phyloP scores from a whole-genome alignment of 83 land plant species.

The Picea mariana region DNA sequence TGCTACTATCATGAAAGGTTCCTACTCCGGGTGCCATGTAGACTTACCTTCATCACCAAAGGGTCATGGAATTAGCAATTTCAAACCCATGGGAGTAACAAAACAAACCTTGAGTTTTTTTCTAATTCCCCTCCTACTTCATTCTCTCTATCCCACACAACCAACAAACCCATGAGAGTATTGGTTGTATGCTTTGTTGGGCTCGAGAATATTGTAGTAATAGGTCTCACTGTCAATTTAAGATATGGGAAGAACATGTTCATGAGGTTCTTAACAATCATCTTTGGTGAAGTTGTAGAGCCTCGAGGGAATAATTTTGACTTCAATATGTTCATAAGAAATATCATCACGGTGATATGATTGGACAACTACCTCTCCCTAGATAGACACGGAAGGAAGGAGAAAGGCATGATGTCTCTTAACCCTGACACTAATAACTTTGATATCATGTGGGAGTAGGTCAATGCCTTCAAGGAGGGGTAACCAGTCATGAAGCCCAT shows the following conservation, averaged over 20 bases:
- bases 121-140: background rate
- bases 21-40: too few relatives aligned
- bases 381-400: constrained; percentile 85
- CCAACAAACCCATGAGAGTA: background rate
- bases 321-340: constrained; percentile 92
- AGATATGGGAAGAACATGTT: constrained; percentile 97
- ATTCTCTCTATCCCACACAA: background rate
- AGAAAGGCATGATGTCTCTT: constrained; percentile 85
- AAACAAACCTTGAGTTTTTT: background rate
- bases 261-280: constrained; percentile 91
- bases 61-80: too few relatives aligned
- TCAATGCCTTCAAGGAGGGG: constrained; percentile 87
- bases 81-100: too few relatives aligned
- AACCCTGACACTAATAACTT: constrained; percentile 93
- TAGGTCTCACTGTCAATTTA: constrained; percentile 90
- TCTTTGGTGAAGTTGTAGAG: constrained; percentile 87
- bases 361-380: constrained; percentile 93
- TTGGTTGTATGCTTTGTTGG: constrained; percentile 49
- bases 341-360: constrained; percentile 90
- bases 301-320: constrained; percentile 96
- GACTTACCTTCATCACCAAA: too few relatives aligned
- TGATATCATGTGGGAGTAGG: constrained; percentile 97
- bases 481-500: constrained; percentile 85
- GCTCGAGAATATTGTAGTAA: constrained; percentile 56
- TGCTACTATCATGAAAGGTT: too few relatives aligned